Base-by-base conservation (phyloP, 345 rosid genomes). In the Nasturtium officinale region DNA sequence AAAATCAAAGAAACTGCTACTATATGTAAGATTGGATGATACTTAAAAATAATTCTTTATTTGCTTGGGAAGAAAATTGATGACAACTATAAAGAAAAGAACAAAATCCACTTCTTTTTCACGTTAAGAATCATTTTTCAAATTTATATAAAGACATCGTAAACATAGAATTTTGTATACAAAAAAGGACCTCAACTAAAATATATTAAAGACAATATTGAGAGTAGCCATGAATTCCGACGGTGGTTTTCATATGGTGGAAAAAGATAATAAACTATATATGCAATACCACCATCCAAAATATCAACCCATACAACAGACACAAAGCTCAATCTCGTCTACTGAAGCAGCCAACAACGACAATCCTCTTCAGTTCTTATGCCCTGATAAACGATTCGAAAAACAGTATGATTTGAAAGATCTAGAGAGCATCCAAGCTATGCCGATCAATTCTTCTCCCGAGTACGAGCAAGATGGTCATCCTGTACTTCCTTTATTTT, bases 341-440 rank as follows among this genome's bases (percentile, higher is more conserved):
- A 4, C 17, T 25, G 51, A 61, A 45, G 26, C 6, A 43, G 10
- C 38, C 3, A 11, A 23, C 16, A 4, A 61, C 5, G n/a, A 28
- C 6, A 3, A 65, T 4, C 17, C 7, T 64, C 57, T 30, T n/a
- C 37, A 30, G 20, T 67, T 67, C 7, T n/a, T 40, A 23, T 67
- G 71, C 1, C 71, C 51, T 25, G 0, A 0, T 4, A 2, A 0
- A 21, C 21, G 35, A 66, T 5, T 4, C 0, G 0, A 0, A 0
- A 43, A 7, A 3, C 40, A n/a, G n/a, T n/a, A n/a, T n/a, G n/a
- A n/a, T n/a, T n/a, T n/a, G n/a, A n/a, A n/a, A n/a, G n/a, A n/a
- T n/a, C n/a, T n/a, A n/a, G n/a, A n/a, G n/a, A n/a, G n/a, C n/a
- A n/a, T n/a, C n/a, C n/a, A n/a, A n/a, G n/a, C n/a, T n/a, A n/a